These are phyloP conservation scores for Ophiocytium majus DNA, from an alignment of 352 stramenopile species.

Conservation along the genomic window DNA sequence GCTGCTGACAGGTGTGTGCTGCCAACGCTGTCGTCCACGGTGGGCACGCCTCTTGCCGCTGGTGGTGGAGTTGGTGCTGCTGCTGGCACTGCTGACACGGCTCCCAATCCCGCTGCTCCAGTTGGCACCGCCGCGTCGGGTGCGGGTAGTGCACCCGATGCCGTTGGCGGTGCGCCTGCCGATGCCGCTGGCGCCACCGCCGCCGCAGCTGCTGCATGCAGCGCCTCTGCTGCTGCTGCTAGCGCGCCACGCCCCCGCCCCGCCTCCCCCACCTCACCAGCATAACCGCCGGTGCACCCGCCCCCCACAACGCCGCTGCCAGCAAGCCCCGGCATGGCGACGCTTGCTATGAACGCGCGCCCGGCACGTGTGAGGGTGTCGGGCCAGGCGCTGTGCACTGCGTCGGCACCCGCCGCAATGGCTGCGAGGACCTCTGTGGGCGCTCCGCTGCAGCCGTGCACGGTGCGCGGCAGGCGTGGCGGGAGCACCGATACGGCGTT, in stretches of 20 bases:
- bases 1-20: too few species aligned
- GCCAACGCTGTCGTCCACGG: neutral
- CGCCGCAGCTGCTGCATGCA: too few species aligned
- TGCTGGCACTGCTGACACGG: too few species aligned
- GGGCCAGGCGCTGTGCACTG: conserved; percentile 15
- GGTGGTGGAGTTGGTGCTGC: too few species aligned
- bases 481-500: neutral
- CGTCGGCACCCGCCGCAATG: neutral
- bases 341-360: neutral
- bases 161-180: too few species aligned
- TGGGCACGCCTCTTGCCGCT: neutral
- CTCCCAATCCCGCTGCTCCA: too few species aligned
- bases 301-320: too few species aligned
- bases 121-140: neutral
- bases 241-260: too few species aligned
- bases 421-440: neutral
- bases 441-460: neutral
- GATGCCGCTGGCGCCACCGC: neutral
- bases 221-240: too few species aligned
- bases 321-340: neutral
- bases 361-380: neutral
- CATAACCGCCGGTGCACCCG: too few species aligned
- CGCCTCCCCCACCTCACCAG: too few species aligned
- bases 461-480: conserved; percentile 2
- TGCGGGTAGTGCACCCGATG: neutral